A percentile compares a stretch with the other conserved stretches of the same genome.
phyloP scores from a whole-genome alignment of 345 rosid genomes.

The Durio zibethinus region DNA sequence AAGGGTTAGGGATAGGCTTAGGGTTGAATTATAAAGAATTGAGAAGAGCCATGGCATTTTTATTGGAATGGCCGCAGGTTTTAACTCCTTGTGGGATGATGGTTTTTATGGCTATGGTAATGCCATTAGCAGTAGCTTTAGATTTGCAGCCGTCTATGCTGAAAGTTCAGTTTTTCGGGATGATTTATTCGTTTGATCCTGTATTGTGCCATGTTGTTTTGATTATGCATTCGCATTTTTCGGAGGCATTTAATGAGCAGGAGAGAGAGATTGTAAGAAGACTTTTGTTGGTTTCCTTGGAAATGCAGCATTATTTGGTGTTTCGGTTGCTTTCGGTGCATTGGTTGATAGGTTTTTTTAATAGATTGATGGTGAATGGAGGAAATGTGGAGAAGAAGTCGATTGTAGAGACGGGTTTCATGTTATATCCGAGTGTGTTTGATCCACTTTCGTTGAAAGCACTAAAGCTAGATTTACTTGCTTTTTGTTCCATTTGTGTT shows the following conservation, averaged over 20 bases:
- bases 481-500: slow-evolving; percentile 54
- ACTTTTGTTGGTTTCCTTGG: slow-evolving; percentile 61
- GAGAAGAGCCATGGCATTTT: slow-evolving; percentile 80
- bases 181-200: slow-evolving; percentile 85
- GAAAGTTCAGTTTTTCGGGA: slow-evolving; percentile 84
- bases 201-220: slow-evolving; percentile 70
- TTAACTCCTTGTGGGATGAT: slow-evolving; percentile 79
- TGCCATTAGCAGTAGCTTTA: slow-evolving; percentile 68
- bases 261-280: slow-evolving; percentile 68
- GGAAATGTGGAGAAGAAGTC: slow-evolving; percentile 51
- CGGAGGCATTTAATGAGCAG: slow-evolving; percentile 75
- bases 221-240: slow-evolving; percentile 52
- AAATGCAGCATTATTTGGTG: slow-evolving; percentile 61
- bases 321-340: slow-evolving; percentile 83
- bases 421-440: slow-evolving; percentile 74
- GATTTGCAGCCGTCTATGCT: slow-evolving; percentile 89
- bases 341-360: slow-evolving; percentile 73
- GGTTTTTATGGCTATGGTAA: slow-evolving; percentile 78
- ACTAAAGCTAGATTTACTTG: slow-evolving; percentile 80
- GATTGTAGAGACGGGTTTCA: slow-evolving; percentile 53
- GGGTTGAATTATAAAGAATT: slow-evolving; percentile 85
- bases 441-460: slow-evolving; percentile 91
- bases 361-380: slow-evolving; percentile 40
- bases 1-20: slow-evolving; percentile 32
- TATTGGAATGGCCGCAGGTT: slow-evolving; percentile 76